phyloP scores from a whole-genome alignment of 2,329 filamentous ascomycete species.

The Aspergillus latus region DNA sequence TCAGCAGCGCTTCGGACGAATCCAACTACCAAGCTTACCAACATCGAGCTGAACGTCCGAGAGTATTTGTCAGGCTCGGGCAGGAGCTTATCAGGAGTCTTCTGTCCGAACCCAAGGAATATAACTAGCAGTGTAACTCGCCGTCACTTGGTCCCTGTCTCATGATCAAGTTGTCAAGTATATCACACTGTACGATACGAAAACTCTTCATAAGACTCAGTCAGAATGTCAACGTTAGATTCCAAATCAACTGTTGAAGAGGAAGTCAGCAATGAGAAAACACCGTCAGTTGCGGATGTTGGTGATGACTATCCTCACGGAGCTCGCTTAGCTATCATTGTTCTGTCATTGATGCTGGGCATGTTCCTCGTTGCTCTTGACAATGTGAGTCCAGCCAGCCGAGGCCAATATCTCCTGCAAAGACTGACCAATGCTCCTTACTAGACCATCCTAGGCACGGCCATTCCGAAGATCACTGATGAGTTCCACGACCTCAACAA shows the following conservation, averaged over 20 bases:
- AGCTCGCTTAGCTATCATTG: not conserved
- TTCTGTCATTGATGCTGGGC: not conserved
- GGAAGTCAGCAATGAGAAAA: too few relatives aligned
- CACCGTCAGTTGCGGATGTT: not conserved
- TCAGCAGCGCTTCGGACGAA: not conserved
- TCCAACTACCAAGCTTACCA: not conserved
- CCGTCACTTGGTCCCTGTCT: too few relatives aligned
- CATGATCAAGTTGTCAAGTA: too few relatives aligned
- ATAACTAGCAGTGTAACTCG: not conserved
- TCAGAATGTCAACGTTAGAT: not conserved
- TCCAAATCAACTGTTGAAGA: not conserved
- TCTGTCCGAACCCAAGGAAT: not conserved
- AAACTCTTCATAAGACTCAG: not conserved
- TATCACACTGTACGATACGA: too few relatives aligned
- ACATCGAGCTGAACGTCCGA: not conserved
- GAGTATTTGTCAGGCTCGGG: not conserved
- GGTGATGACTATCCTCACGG: not conserved
- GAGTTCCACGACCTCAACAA: constrained; percentile 44
- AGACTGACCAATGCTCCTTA: not conserved
- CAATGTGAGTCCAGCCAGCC: not conserved
- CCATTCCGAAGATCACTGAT: constrained; percentile 41
- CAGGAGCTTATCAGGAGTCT: not conserved
- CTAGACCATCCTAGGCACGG: constrained; percentile 25
- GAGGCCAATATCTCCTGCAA: not conserved
- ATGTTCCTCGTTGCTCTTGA: constrained; percentile 5